Percentiles rank a stretch among this genome's conserved stretches.
Conservation (phyloP, 2,329 filamentous ascomycete species). For the Claviceps quebecensis region DNA sequence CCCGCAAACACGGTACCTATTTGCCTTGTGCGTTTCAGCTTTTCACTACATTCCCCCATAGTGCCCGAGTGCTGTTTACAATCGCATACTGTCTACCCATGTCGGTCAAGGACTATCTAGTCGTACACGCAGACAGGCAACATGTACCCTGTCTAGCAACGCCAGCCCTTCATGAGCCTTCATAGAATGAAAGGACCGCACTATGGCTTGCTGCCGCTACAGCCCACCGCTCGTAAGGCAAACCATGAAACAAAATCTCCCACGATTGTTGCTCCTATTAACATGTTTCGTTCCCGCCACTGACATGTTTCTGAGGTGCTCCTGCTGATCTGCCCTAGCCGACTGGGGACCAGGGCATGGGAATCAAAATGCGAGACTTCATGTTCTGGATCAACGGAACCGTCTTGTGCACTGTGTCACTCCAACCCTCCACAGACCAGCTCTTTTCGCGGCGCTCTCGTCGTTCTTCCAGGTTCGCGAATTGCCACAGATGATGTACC, state of each 20-base stretch:
- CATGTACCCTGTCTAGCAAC: not conserved
- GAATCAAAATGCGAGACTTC: slow-evolving; percentile 86
- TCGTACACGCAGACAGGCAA: not conserved
- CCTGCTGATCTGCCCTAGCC: slow-evolving; percentile 35
- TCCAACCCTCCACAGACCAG: slow-evolving; percentile 92
- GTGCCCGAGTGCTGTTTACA: not conserved
- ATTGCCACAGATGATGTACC: slow-evolving; percentile 97
- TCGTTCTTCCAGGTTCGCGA: slow-evolving; percentile 89
- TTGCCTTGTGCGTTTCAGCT: no score
- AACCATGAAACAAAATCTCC: not conserved
- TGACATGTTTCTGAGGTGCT: not conserved
- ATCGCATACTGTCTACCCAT: not conserved
- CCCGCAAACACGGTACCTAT: no score
- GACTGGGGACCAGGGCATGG: slow-evolving; percentile 94
- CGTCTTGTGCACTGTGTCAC: slow-evolving; percentile 94
- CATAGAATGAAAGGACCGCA: not conserved
- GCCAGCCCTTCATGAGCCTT: not conserved
- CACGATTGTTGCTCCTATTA: no score
- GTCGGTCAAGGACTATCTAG: not conserved
- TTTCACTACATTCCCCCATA: no score
- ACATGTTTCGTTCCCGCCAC: no score
- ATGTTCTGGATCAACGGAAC: slow-evolving; percentile 93
- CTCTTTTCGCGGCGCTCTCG: slow-evolving; percentile 84
- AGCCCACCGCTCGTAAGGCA: not conserved
- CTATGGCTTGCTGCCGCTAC: not conserved